Evolutionary conservation across 805 yeast species (phyloP), one percentile per base, ranked within the genome.

Genomic region (Debaryomyces tyrocola): DNA sequence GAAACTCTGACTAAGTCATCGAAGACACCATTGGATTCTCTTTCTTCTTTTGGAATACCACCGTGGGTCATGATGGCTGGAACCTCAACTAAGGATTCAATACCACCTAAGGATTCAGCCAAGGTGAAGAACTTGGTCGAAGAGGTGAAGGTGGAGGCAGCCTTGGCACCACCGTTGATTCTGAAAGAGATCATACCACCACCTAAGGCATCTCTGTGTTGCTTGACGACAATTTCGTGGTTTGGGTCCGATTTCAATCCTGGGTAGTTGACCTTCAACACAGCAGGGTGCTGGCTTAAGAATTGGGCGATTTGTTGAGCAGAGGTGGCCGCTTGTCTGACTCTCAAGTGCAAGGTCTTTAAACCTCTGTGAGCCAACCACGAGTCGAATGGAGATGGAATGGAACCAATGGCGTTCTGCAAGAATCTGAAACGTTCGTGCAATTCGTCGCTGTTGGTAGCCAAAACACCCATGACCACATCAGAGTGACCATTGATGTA

Each of bases 21-120:
- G 57, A 62, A 86, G 40, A 88, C 94, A 53, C 96, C 96, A 49
- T 82, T 78, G 43, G 82, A 79, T 69, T 85, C 92, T 70, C 96
- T 82, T 58, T 81, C 84, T 44, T 74, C 87, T 64, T 76, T 74
- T 60, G 94, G 90, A 66, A 88, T 88, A 63, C 96, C 96, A 46
- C 92, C 94, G 60, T 88, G 96, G 58, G 96, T 88, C 96, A 88
- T 88, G 47, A 83, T 81, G 40, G 96, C 94, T 36, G 96, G 96
- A 41, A 89, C 91, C 70, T 89, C 96, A 54, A 87, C 71, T 60
- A 88, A 75, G 7, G 91, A 84, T 73, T 89, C 96, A 52, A 89
- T 84, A 56, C 96, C 96, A 55, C 96, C 96, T 51, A 89, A 78
- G 17, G 96, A 87, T 73, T 90, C 96, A 47, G 96, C 96, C 61